A percentile compares a stretch with the other conserved stretches of the same genome.
Conservation (phyloP, 371 early-diverging fungal genomes). For the Mucor mucedo region DNA sequence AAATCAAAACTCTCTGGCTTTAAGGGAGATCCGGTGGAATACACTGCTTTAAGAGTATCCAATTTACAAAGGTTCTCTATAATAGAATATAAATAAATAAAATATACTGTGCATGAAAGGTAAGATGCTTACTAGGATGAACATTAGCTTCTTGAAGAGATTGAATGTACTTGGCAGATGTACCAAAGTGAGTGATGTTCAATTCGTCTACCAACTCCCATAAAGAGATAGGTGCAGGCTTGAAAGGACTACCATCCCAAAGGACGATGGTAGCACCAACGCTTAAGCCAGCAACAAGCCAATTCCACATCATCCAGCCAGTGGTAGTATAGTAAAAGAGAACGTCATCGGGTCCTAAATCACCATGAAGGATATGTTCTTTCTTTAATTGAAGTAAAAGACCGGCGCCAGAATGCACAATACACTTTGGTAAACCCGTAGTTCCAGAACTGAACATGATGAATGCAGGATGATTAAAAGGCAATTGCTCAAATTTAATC, state of each 20-base stretch:
- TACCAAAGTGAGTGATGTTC: slow-evolving; percentile 89
- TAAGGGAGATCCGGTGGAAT: slow-evolving; percentile 95
- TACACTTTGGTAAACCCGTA: slow-evolving; percentile 97
- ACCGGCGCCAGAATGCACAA: slow-evolving; percentile 96
- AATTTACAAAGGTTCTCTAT: slow-evolving; percentile 58
- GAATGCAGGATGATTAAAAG: slow-evolving; percentile 94
- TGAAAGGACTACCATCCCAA: slow-evolving; percentile 96
- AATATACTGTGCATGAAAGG: not conserved
- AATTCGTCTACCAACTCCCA: slow-evolving; percentile 84
- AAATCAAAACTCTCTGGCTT: slow-evolving; percentile 91
- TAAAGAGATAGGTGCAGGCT: slow-evolving; percentile 75
- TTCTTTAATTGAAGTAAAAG: slow-evolving; percentile 91
- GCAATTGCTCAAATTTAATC: slow-evolving; percentile 80
- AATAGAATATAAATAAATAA: slow-evolving; percentile 1
- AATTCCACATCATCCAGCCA: slow-evolving; percentile 99
- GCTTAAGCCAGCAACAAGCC: slow-evolving; percentile 85
- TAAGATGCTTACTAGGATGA: slow-evolving; percentile 55
- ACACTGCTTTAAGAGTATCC: slow-evolving; percentile 74
- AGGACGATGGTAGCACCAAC: slow-evolving; percentile 85
- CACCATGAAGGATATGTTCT: slow-evolving; percentile 90
- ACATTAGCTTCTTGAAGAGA: slow-evolving; percentile 81
- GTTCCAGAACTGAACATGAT: slow-evolving; percentile 98
- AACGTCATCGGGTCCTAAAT: slow-evolving; percentile 75
- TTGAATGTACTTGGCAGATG: slow-evolving; percentile 95
- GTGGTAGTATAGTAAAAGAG: slow-evolving; percentile 96